These are phyloP conservation scores for Gaultheria prostrata DNA, from an alignment of 148 eudicot genomes.

Conservation along the genomic window DNA sequence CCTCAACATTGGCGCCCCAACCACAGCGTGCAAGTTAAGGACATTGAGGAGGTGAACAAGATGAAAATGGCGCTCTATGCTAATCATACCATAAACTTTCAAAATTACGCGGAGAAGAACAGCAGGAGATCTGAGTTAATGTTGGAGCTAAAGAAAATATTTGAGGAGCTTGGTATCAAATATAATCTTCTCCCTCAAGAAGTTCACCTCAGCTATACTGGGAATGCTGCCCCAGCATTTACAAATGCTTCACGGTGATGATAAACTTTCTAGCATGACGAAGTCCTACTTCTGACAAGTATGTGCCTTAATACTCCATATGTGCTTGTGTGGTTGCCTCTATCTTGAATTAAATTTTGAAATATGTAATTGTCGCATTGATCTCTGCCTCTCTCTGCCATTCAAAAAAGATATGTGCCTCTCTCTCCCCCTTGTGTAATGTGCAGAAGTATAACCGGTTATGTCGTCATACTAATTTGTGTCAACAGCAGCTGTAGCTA, in stretches of 20 bases:
- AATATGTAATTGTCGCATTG: background rate
- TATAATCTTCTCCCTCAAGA: slow-evolving; percentile 76
- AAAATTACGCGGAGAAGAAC: slow-evolving; percentile 48
- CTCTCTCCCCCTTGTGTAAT: background rate
- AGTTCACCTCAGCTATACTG: slow-evolving; percentile 45
- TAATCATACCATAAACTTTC: slow-evolving; percentile 79
- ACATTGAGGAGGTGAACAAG: slow-evolving; percentile 67
- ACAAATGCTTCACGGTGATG: slow-evolving; percentile 14
- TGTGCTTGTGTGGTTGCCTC: background rate
- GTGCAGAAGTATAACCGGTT: background rate
- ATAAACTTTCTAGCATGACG: background rate
- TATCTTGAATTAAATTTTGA: background rate
- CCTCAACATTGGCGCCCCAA: slow-evolving; percentile 70
- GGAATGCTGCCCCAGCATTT: slow-evolving; percentile 29
- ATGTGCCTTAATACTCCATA: background rate
- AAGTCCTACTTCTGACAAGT: background rate
- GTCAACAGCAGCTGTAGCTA: background rate
- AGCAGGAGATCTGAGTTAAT: slow-evolving; percentile 60
- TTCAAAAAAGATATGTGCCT: background rate
- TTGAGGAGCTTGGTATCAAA: slow-evolving; percentile 58
- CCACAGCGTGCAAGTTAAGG: slow-evolving; percentile 60
- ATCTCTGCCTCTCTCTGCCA: background rate
- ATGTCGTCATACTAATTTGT: background rate
- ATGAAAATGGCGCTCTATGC: slow-evolving; percentile 64
- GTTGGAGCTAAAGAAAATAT: slow-evolving; percentile 66